These are phyloP conservation scores for Venturia aucupariae DNA, from an alignment of 2,329 filamentous ascomycete species.

Conservation along the genomic window DNA sequence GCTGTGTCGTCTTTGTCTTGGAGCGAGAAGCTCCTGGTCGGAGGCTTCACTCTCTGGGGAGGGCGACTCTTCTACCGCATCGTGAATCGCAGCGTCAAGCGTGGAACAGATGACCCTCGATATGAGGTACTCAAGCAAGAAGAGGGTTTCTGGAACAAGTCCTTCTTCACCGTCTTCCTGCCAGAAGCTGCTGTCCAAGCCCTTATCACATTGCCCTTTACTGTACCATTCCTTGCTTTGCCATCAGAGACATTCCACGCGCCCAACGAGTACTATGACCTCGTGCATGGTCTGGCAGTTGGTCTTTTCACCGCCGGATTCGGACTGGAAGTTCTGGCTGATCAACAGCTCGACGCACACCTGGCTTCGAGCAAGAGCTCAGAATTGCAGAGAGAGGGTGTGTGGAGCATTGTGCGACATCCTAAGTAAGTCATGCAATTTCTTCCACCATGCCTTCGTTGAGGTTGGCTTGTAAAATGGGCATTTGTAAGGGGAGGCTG, in stretches of 20 bases:
- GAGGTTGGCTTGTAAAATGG: neutral
- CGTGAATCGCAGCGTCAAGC: conserved; percentile 37
- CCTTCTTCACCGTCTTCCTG: conserved; percentile 45
- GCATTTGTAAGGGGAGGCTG: neutral
- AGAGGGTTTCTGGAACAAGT: conserved; percentile 49
- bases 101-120: conserved; percentile 47
- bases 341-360: conserved; percentile 46
- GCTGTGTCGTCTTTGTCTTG: conserved; percentile 31
- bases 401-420: conserved; percentile 53
- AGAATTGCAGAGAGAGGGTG: conserved; percentile 43
- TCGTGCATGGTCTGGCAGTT: conserved; percentile 37
- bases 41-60: conserved; percentile 50
- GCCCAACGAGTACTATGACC: conserved; percentile 19
- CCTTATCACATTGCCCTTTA: conserved; percentile 48
- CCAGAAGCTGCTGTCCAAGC: conserved; percentile 50
- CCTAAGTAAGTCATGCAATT: conserved; percentile 43
- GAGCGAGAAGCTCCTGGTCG: conserved; percentile 47
- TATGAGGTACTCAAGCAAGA: conserved; percentile 45
- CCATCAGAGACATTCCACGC: conserved; percentile 15
- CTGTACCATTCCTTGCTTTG: conserved; percentile 41
- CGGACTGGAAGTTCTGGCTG: conserved; percentile 47
- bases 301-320: conserved; percentile 49
- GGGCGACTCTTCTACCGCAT: conserved; percentile 47
- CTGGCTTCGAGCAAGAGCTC: conserved; percentile 29
- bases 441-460: neutral